Conservation (phyloP, 805 yeast species). For the Kuraishia capsulata region DNA sequence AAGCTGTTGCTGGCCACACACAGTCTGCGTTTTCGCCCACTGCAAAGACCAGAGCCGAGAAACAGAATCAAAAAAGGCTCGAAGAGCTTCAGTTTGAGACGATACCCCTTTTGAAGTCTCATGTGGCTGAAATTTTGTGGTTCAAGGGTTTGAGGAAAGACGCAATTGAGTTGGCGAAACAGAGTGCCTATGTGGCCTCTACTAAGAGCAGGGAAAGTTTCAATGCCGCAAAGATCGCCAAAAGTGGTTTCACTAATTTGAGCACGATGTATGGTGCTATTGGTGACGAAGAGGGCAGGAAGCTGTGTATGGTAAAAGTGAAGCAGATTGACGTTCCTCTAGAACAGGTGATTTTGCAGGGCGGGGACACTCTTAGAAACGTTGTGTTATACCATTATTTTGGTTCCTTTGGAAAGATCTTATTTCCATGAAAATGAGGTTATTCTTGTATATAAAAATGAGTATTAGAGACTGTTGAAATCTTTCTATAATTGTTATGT, state of each 20-base stretch:
- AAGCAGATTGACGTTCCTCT: slow-evolving; percentile 21
- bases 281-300: slow-evolving; percentile 18
- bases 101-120: slow-evolving; percentile 28
- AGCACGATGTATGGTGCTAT: slow-evolving; percentile 20
- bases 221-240: slow-evolving; percentile 28
- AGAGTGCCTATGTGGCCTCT: slow-evolving; percentile 24
- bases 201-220: slow-evolving; percentile 20
- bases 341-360: slow-evolving; percentile 12
- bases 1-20: slow-evolving; percentile 5
- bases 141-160: slow-evolving; percentile 18
- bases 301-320: slow-evolving; percentile 15
- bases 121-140: slow-evolving; percentile 34
- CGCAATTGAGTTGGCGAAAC: slow-evolving; percentile 32
- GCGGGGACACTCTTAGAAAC: slow-evolving; percentile 16
- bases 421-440: slow-evolving; percentile 20
- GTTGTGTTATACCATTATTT: slow-evolving; percentile 23
- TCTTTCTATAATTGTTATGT: not conserved
- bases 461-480: not conserved
- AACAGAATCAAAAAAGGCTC: slow-evolving; percentile 12
- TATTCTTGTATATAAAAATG: slow-evolving; percentile 1
- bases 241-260: slow-evolving; percentile 25
- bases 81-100: slow-evolving; percentile 17
- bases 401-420: slow-evolving; percentile 23
- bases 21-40: slow-evolving; percentile 1
- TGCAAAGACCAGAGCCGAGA: slow-evolving; percentile 1